A percentile compares a stretch with the other conserved stretches of the same genome.
Conservation (phyloP, 352 stramenopile species). For the Phytophthora vignae region DNA sequence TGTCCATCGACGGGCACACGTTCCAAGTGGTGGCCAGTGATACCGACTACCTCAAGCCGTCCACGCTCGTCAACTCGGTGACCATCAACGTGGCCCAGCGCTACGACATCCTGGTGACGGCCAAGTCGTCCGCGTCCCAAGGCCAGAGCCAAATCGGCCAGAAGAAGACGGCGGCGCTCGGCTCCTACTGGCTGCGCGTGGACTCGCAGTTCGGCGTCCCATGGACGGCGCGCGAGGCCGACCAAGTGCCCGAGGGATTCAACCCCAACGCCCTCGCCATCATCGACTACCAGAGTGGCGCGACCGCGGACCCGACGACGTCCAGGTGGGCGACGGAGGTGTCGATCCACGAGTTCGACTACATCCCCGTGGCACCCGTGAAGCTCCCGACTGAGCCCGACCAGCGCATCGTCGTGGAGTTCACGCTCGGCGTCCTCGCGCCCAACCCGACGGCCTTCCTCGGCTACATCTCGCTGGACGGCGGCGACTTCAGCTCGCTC, state of each 20-base stretch:
- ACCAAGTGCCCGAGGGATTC: conserved; percentile 46
- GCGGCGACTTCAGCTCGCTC: conserved; percentile 34
- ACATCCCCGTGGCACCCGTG: conserved; percentile 23
- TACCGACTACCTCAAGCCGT: conserved; percentile 43
- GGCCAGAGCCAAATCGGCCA: conserved; percentile 20
- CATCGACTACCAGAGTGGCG: conserved; percentile 39
- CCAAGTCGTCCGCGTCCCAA: conserved; percentile 34
- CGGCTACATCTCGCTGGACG: conserved; percentile 42
- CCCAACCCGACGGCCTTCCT: conserved; percentile 33
- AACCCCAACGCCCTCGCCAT: conserved; percentile 48
- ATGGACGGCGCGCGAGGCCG: conserved; percentile 34
- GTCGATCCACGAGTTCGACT: conserved; percentile 50
- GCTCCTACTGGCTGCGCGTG: conserved; percentile 46
- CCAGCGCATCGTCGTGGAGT: conserved; percentile 44
- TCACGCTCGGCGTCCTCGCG: conserved; percentile 28
- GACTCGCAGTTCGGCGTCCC: conserved; percentile 34
- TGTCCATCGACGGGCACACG: conserved; percentile 53
- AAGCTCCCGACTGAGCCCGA: conserved; percentile 29
- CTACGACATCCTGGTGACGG: conserved; percentile 47
- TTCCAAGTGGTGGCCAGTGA: conserved; percentile 53
- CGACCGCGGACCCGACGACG: conserved; percentile 33
- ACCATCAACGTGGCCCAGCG: conserved; percentile 48
- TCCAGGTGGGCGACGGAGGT: conserved; percentile 33
- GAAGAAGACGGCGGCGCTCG: conserved; percentile 14
- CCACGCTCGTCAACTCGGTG: conserved; percentile 39